phyloP scores from a whole-genome alignment of 108 stramenopile genomes.

The Aurantiochytrium sp. region DNA sequence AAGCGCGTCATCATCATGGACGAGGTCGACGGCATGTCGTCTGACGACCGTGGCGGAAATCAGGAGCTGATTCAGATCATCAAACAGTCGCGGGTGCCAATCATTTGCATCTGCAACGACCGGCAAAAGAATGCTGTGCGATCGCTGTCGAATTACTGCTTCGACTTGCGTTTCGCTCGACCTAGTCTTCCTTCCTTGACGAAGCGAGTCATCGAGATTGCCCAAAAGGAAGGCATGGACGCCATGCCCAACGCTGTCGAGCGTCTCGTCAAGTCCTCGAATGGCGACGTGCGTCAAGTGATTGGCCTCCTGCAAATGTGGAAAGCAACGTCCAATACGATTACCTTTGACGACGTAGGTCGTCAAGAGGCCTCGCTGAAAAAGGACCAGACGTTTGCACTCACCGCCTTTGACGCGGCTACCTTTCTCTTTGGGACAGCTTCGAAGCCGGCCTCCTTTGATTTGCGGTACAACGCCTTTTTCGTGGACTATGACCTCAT shows the following conservation, averaged over 20 bases:
- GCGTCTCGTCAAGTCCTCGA: conserved; percentile 82
- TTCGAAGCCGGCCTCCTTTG: conserved; percentile 46
- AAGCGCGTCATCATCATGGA: conserved; percentile 91
- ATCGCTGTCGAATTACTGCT: conserved; percentile 76
- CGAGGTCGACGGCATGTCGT: conserved; percentile 97
- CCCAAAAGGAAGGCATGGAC: conserved; percentile 64
- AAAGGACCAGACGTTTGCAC: conserved; percentile 81
- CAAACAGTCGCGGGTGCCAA: conserved; percentile 80
- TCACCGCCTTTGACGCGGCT: conserved; percentile 81
- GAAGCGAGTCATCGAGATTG: conserved; percentile 67
- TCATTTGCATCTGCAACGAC: conserved; percentile 98
- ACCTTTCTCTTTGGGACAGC: conserved; percentile 44
- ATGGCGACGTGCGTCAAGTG: conserved; percentile 79
- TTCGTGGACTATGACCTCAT: conserved; percentile 89
- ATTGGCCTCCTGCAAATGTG: conserved; percentile 93
- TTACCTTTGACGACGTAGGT: conserved; percentile 74
- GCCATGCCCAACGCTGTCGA: conserved; percentile 78
- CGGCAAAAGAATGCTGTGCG: conserved; percentile 74
- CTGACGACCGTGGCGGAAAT: conserved; percentile 76
- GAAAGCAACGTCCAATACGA: conserved; percentile 36
- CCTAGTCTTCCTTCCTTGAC: conserved; percentile 70
- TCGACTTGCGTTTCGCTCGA: conserved; percentile 75
- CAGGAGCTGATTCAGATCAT: conserved; percentile 88
- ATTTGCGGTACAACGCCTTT: conserved; percentile 78
- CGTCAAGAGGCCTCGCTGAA: conserved; percentile 56